Evolutionary conservation across 371 early-diverging fungal species (phyloP), one percentile per base, ranked within the genome.

Genomic region (Smittium culicis): DNA sequence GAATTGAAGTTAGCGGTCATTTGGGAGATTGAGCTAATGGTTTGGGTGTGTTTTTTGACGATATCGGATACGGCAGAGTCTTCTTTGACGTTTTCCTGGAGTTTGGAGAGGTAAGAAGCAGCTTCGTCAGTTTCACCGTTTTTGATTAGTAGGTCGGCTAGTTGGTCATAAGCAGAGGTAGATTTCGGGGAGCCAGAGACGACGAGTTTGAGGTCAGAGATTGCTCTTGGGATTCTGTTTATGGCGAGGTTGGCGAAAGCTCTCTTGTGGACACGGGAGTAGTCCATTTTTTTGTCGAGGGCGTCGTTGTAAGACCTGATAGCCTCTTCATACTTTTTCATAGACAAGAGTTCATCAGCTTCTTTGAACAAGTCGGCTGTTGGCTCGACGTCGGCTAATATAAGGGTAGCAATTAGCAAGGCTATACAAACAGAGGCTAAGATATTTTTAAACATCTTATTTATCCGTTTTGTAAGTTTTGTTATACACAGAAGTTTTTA

Each of bases 221-320:
- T 71, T 0, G 95, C 94, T 31, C 82, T 79, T 29, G 75, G 70
- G 62, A 81, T 82, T 61, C 85, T 82, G 31, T 90, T 91, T 34
- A 92, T 68, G 16, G 86, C 81, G 34, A 94, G 73, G 64, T 89
- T 86, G 1, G 90, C 87, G n/a, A 89, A 85, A 0, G 94, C 94
- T 64, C 94, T 83, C 69, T 88, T 86, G 72, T 87, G 94, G 79
- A 87, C 89, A 16, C 86, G 81, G 24, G 88, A 68, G 69, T 91
- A 89, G 78, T 91, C 86, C 55, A 77, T 74, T n/a, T 90, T 88
- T 67, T 92, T 91, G 61, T 74, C 71, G 79, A 81, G 35, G 14
- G 74, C 77, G 27, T 66, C 68, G 35, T 71, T 68, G 69, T 75
- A 78, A 61, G 56, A 66, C 58, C 54, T 67, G 20, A 77, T 68